A percentile compares a stretch with the other conserved stretches of the same genome.
Conservation (phyloP, 1,139 yeast species). For the Casaregolazyma lundiana region DNA sequence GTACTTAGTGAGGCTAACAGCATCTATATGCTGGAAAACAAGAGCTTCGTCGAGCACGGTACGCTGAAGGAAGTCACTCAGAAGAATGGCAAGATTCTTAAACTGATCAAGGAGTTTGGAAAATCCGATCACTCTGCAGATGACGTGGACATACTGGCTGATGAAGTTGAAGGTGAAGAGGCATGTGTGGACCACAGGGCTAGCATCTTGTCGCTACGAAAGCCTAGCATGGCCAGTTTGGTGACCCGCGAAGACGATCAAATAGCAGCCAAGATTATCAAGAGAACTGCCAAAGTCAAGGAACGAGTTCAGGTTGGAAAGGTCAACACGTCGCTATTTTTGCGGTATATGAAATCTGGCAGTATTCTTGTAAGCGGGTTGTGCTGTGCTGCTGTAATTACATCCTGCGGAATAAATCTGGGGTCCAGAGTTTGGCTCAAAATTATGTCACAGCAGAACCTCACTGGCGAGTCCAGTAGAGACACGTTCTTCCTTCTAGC, state of each 20-base stretch:
- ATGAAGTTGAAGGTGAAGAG: slow-evolving; percentile 12
- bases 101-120: slow-evolving; percentile 31
- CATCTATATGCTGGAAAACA: slow-evolving; percentile 54
- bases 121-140: slow-evolving; percentile 18
- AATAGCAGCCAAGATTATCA: slow-evolving; percentile 26
- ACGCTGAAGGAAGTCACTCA: slow-evolving; percentile 15
- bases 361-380: slow-evolving; percentile 61
- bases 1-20: slow-evolving; percentile 65
- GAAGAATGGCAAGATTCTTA: slow-evolving; percentile 14
- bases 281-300: slow-evolving; percentile 18
- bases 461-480: slow-evolving; percentile 65
- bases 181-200: slow-evolving; percentile 14
- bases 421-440: slow-evolving; percentile 83
- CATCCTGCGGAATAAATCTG: slow-evolving; percentile 57
- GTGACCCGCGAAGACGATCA: slow-evolving; percentile 26
- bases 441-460: slow-evolving; percentile 91
- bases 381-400: slow-evolving; percentile 43
- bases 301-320: slow-evolving; percentile 19
- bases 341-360: slow-evolving; percentile 81
- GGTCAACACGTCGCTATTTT: slow-evolving; percentile 49
- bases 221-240: slow-evolving; percentile 65
- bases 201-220: slow-evolving; percentile 46
- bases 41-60: slow-evolving; percentile 24
- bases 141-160: slow-evolving; percentile 10
- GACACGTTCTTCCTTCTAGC: slow-evolving; percentile 64